A percentile compares a stretch with the other conserved stretches of the same genome.
Evolutionary conservation across 2,329 filamentous ascomycete species (phyloP).

Genomic region (Zymoseptoria ardabiliae): DNA sequence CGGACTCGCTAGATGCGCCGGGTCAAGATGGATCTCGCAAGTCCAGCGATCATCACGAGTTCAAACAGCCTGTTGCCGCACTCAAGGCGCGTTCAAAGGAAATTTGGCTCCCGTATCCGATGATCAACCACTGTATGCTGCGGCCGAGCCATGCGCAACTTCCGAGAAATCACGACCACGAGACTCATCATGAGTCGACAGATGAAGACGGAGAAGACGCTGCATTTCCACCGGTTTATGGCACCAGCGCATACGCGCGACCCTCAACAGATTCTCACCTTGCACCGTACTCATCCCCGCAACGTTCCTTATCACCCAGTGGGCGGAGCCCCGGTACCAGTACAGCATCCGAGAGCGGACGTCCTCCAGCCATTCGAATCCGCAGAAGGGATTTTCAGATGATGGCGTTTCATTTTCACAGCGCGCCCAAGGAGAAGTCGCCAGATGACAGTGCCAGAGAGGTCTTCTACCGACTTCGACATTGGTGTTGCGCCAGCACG

Average conservation of each 20-base stretch:
- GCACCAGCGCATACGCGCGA: slow-evolving; percentile 20
- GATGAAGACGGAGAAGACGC: slow-evolving; percentile 10
- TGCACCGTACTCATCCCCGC: slow-evolving; percentile 18
- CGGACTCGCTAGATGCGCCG: not conserved
- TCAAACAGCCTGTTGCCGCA: not conserved
- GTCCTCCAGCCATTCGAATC: slow-evolving; percentile 75
- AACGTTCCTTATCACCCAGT: slow-evolving; percentile 31
- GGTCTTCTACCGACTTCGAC: slow-evolving; percentile 78
- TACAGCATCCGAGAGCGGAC: slow-evolving; percentile 24
- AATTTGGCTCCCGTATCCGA: slow-evolving; percentile 90
- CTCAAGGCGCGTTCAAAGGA: slow-evolving; percentile 51
- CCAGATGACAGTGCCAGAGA: slow-evolving; percentile 55
- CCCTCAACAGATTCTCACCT: slow-evolving; percentile 26
- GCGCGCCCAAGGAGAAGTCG: slow-evolving; percentile 49
- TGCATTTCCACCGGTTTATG: slow-evolving; percentile 25
- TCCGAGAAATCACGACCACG: slow-evolving; percentile 5
- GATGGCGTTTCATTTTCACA: slow-evolving; percentile 78
- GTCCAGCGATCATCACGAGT: not conserved
- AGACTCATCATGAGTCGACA: slow-evolving; percentile 3
- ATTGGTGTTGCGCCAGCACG: slow-evolving; percentile 68
- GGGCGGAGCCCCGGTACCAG: slow-evolving; percentile 43
- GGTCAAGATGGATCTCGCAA: not conserved
- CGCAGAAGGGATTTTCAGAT: slow-evolving; percentile 91
- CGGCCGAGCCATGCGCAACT: slow-evolving; percentile 45
- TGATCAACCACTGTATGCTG: slow-evolving; percentile 74